Percentiles rank a stretch among this genome's conserved stretches.
These are phyloP conservation scores for Solanum peruvianum DNA, from an alignment of 257 asterid genomes.

Conservation along the genomic window DNA sequence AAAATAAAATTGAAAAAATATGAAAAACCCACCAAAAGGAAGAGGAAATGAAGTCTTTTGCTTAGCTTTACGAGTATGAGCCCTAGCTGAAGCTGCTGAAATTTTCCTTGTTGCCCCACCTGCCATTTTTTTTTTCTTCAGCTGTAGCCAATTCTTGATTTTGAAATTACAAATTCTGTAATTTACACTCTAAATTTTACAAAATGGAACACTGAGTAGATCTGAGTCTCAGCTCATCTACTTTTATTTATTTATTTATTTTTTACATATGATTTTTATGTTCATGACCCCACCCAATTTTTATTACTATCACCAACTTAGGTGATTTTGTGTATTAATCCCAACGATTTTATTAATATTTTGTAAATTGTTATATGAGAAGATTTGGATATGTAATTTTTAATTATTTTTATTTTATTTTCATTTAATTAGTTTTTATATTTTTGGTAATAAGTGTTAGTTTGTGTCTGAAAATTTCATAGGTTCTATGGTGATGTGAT, in stretches of 20 bases:
- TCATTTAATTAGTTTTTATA: too few species aligned
- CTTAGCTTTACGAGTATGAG: slow-evolving; percentile 64
- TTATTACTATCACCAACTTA: not conserved
- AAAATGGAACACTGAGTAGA: not conserved
- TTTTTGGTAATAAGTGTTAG: too few species aligned
- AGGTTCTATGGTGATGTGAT: not conserved
- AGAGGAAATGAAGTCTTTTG: slow-evolving; percentile 16
- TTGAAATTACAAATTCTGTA: not conserved
- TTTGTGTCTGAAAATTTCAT: not conserved
- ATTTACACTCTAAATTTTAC: not conserved
- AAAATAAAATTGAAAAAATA: not conserved
- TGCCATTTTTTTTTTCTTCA: not conserved
- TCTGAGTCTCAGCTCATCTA: not conserved
- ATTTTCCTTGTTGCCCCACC: slow-evolving; percentile 24
- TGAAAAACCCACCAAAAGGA: slow-evolving; percentile 30
- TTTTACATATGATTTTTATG: not conserved
- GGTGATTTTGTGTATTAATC: too few species aligned
- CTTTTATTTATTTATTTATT: not conserved
- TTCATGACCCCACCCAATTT: too few species aligned
- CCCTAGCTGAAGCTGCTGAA: slow-evolving; percentile 91
- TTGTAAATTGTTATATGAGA: too few species aligned
- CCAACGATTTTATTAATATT: too few species aligned
- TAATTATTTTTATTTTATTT: too few species aligned
- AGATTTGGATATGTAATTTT: too few species aligned
- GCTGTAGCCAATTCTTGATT: not conserved